phyloP scores from a whole-genome alignment of 768 basidiomycete species.

The Lactarius trivialis region DNA sequence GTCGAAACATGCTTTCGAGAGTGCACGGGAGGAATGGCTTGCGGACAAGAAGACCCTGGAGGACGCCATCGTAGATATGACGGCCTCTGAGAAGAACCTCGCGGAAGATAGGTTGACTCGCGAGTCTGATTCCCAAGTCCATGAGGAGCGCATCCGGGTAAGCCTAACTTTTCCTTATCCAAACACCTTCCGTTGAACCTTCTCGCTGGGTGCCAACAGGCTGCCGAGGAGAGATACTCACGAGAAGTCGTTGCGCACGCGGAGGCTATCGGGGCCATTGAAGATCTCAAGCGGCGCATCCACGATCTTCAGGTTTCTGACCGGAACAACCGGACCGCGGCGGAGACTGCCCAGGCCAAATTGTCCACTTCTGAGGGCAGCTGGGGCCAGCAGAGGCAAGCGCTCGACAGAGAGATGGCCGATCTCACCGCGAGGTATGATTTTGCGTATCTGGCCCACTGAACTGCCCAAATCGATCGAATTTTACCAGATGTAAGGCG shows the following conservation, averaged over 20 bases:
- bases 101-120: conserved; percentile 57
- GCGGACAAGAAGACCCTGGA: conserved; percentile 79
- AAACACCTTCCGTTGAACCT: conserved; percentile 1
- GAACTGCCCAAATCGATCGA: not conserved
- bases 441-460: not conserved
- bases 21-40: conserved; percentile 62
- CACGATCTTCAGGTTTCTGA: conserved; percentile 43
- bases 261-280: conserved; percentile 70
- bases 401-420: conserved; percentile 68
- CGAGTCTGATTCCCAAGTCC: conserved; percentile 57
- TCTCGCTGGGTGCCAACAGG: conserved; percentile 37
- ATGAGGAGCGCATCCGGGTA: conserved; percentile 68
- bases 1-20: conserved; percentile 58
- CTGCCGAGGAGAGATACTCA: conserved; percentile 76
- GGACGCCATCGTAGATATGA: conserved; percentile 76
- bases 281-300: conserved; percentile 58
- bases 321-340: conserved; percentile 52
- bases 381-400: conserved; percentile 74
- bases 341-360: conserved; percentile 73
- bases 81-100: conserved; percentile 60
- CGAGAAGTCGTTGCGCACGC: conserved; percentile 82
- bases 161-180: conserved; percentile 12
- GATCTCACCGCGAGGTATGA: conserved; percentile 65
- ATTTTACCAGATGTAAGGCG: conserved; percentile 53
- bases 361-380: conserved; percentile 63